Base-by-base conservation (phyloP, 257 asterid genomes). In the Gardenia jasminoides region DNA sequence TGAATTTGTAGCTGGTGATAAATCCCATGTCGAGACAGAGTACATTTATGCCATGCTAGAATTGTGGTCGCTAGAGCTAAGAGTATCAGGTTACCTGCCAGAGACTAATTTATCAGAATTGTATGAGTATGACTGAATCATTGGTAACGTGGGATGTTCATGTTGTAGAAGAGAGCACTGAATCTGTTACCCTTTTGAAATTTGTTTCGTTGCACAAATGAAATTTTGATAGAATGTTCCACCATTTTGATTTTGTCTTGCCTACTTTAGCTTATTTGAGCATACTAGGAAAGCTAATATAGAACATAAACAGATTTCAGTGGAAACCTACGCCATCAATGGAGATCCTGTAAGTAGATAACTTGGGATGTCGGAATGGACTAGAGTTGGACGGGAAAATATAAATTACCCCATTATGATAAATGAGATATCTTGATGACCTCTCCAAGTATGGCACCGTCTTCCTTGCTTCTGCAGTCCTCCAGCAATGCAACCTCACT, bases 1-100 rank as follows among this genome's bases (percentile, higher is more conserved):
- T 52, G 89, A 86, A 80, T 93, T 93, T 71, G 76, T 78, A 52
- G 92, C 96, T 10, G 93, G 93, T 64, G 94, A 93, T 80, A 88
- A 68, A 83, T 86, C 94, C 15, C 96, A 92, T 46, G 2, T 17
- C 5, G 90, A 90, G 62, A 62, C 88, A 52, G 83, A 84, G 30
- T 52, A 62, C 28, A 86, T 92, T 22, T 83, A 82, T 54, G 15
- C 33, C 68, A 86, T 82, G 88, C 88, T 93, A 58, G 80, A 88
- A 41, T 43, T 58, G 72, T 77, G 90, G 83, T 89, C 94, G 16
- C 11, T 62, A 39, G 91, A 92, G 82, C 70, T 88, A 24, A 76
- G 87, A 79, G 6, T 66, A 67, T 82, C 81, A 24, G 77, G 67
- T 36, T 78, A 80, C 75, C 72, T 64, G 78, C 78, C 47, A 31